phyloP scores from a whole-genome alignment of 192 early-diverging fungal genomes.

The Rhizophagus sp. region DNA sequence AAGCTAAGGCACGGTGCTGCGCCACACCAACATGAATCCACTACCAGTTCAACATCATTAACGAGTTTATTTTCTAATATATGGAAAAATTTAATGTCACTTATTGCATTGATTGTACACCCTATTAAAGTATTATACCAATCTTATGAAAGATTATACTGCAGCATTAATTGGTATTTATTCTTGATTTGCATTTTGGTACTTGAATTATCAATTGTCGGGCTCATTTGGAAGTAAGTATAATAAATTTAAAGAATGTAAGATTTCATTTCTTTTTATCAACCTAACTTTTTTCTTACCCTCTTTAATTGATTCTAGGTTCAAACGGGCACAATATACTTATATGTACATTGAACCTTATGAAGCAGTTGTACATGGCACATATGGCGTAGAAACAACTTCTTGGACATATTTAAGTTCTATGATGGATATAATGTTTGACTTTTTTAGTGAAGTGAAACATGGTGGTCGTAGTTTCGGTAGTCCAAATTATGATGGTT shows the following conservation, averaged over 20 bases:
- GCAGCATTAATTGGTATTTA: background rate
- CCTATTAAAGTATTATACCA: slow-evolving; percentile 4
- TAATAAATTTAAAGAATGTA: no score
- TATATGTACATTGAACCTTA: slow-evolving; percentile 19
- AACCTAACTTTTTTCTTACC: background rate
- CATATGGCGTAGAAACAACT: slow-evolving; percentile 14
- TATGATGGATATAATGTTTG: background rate
- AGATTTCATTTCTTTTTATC: background rate
- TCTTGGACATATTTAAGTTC: background rate
- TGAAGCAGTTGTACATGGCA: slow-evolving; percentile 24
- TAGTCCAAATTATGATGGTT: slow-evolving; percentile 19
- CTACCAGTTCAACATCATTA: background rate
- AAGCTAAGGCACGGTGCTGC: background rate
- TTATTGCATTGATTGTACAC: background rate
- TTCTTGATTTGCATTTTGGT: background rate
- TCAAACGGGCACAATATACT: background rate
- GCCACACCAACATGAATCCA: background rate
- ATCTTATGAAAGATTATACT: background rate
- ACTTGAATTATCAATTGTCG: slow-evolving; percentile 6
- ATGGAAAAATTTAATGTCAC: no score
- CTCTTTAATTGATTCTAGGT: background rate
- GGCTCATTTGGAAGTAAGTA: slow-evolving; percentile 16
- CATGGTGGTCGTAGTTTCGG: slow-evolving; percentile 25
- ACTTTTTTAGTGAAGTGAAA: slow-evolving; percentile 26
- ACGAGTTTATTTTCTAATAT: background rate